A percentile compares a stretch with the other conserved stretches of the same genome.
These are phyloP conservation scores for Geotrichum klebahnii DNA, from an alignment of 1,139 yeast species.

Conservation along the genomic window DNA sequence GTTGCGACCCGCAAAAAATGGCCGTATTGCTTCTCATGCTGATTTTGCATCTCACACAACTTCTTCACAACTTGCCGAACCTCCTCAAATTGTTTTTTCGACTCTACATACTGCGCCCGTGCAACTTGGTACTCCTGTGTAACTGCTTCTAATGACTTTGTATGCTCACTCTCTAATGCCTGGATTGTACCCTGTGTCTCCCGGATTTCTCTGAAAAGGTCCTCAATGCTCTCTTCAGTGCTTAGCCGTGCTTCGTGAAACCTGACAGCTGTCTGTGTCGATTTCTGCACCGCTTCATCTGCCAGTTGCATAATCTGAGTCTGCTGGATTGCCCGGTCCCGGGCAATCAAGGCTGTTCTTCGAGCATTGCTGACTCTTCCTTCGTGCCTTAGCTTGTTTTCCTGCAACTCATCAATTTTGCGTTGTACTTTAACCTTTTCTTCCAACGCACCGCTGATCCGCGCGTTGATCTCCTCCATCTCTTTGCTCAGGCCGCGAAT, in stretches of 20 bases:
- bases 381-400: neutral
- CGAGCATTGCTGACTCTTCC: neutral
- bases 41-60: constrained; percentile 23
- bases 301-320: constrained; percentile 1
- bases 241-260: constrained; percentile 1
- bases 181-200: neutral
- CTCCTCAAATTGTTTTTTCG: constrained; percentile 41
- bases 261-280: neutral
- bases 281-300: neutral
- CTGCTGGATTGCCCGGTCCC: neutral
- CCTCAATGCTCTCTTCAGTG: constrained; percentile 14
- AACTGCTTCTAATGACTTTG: constrained; percentile 1
- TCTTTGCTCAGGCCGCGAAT: constrained; percentile 25
- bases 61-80: constrained; percentile 39
- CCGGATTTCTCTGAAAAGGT: constrained; percentile 10
- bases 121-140: constrained; percentile 13
- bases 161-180: neutral
- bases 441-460: neutral
- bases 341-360: neutral
- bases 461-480: neutral
- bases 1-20: constrained; percentile 24
- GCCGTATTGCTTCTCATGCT: constrained; percentile 30
- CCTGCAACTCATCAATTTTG: neutral
- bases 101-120: constrained; percentile 28
- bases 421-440: neutral